A percentile compares a stretch with the other conserved stretches of the same genome.
Evolutionary conservation across 805 yeast species (phyloP).

Genomic region (Lachancea sp.): DNA sequence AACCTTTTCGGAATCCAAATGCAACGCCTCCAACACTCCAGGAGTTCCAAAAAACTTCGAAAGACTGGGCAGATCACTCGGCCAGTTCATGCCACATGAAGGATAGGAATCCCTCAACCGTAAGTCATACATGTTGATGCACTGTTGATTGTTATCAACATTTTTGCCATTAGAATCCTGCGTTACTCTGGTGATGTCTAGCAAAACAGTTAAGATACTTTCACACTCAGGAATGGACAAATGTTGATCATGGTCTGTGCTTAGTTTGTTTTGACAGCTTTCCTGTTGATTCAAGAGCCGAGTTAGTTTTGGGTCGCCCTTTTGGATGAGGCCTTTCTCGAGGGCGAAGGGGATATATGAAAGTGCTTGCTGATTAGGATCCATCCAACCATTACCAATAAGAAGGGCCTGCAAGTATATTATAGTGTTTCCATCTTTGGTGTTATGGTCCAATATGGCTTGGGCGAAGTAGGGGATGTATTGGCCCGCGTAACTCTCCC

Average conservation of each 20-base stretch:
- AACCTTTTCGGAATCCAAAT: slow-evolving; percentile 37
- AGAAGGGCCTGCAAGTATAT: slow-evolving; percentile 57
- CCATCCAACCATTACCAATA: slow-evolving; percentile 93
- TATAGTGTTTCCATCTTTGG: slow-evolving; percentile 10
- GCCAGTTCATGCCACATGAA: slow-evolving; percentile 92
- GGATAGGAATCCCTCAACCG: slow-evolving; percentile 69
- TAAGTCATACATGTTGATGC: slow-evolving; percentile 81
- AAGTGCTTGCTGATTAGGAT: slow-evolving; percentile 77
- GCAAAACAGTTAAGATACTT: slow-evolving; percentile 27
- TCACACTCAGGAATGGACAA: slow-evolving; percentile 43
- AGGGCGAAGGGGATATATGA: slow-evolving; percentile 69
- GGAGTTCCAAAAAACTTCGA: slow-evolving; percentile 45
- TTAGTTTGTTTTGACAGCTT: slow-evolving; percentile 51
- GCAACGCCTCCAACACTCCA: slow-evolving; percentile 46
- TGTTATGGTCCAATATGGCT: slow-evolving; percentile 47
- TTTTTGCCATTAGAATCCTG: slow-evolving; percentile 17
- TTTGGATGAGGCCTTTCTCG: slow-evolving; percentile 48
- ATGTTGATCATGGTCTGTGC: slow-evolving; percentile 20
- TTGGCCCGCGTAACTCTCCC: slow-evolving; percentile 97
- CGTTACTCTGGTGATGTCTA: slow-evolving; percentile 29
- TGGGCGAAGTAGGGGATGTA: slow-evolving; percentile 84
- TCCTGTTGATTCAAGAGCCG: slow-evolving; percentile 46
- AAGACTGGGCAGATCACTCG: slow-evolving; percentile 52
- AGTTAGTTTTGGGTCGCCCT: slow-evolving; percentile 36
- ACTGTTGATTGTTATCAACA: slow-evolving; percentile 39